These are phyloP conservation scores for Xylariaceae sp. DNA, from an alignment of 2,329 filamentous ascomycete species.

Conservation along the genomic window DNA sequence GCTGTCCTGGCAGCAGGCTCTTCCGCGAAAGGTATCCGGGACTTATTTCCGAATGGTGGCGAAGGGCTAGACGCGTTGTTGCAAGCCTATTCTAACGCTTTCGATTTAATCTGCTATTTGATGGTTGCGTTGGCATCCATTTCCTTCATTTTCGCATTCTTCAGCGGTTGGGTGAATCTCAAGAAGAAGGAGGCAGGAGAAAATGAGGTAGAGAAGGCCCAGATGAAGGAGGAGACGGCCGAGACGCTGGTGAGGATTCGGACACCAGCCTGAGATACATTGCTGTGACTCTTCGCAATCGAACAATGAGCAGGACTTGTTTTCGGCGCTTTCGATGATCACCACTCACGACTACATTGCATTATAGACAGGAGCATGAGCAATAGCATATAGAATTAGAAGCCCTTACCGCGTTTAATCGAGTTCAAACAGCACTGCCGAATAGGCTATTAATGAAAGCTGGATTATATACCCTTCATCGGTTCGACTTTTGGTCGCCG, in stretches of 20 bases:
- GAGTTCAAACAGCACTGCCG: too few species aligned
- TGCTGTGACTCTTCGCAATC: too few species aligned
- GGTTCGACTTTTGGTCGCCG: too few species aligned
- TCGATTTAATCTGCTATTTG: slow-evolving; percentile 29
- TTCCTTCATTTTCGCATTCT: slow-evolving; percentile 24
- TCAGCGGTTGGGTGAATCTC: slow-evolving; percentile 29
- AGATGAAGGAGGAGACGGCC: neutral
- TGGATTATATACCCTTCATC: too few species aligned
- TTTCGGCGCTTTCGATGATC: too few species aligned
- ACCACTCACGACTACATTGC: too few species aligned
- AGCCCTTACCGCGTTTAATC: too few species aligned
- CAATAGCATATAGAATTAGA: too few species aligned
- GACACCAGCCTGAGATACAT: neutral
- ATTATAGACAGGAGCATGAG: too few species aligned
- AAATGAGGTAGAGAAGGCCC: neutral
- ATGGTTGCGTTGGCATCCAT: slow-evolving; percentile 22
- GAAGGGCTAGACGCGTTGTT: slow-evolving; percentile 27
- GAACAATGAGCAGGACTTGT: too few species aligned
- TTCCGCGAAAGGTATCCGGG: slow-evolving; percentile 28
- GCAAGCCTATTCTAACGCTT: slow-evolving; percentile 22
- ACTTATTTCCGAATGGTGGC: slow-evolving; percentile 25
- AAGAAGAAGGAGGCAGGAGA: slow-evolving; percentile 21
- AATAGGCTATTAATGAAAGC: too few species aligned
- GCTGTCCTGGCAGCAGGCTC: slow-evolving; percentile 27
- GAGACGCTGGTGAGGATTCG: slow-evolving; percentile 4